Base-by-base conservation (phyloP, 163 green algal genomes). In the Scenedesmus sp. region DNA sequence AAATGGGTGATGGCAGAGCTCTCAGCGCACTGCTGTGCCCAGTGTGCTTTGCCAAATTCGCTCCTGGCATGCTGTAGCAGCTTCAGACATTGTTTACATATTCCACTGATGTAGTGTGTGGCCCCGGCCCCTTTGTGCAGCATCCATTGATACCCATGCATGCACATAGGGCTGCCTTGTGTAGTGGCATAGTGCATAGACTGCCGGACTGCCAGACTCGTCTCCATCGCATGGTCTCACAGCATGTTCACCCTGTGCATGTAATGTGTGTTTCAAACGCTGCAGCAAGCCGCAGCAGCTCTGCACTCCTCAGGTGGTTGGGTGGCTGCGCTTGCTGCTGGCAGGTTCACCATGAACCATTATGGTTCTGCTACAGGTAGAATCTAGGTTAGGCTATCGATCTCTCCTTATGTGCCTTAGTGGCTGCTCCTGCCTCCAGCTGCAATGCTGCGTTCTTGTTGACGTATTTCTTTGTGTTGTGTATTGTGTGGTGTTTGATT, bases 81-180 rank as follows among this genome's bases (percentile, higher is more conserved):
- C 72, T 13, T 49, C 12, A 81, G 49, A 49, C n/a, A 15, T 33
- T 81, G 46, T 0, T n/a, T 81, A 44, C 35, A 35, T 81, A 76
- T 76, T 76, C 26, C 65, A 76, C 65, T 76, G 65, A 40, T n/a
- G 20, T 76, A 61, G 42, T 68, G 80, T 42, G 20, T 61, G 43
- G 22, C 15, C 33, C 12, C 5, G 5, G 35, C 20, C 16, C 33
- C 35, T n/a, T 81, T 49, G 35, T 81, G 72, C 72, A 81, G 72
- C 72, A 44, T 46, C 72, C 35, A 81, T 30, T 81, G 72, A 81
- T 49, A 49, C 35, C 72, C 15, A 16, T 81, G 72, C 72, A 7
- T 81, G 72, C 72, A 81, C 72, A 81, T 81, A 81, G 72, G 72
- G 72, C 33, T 81, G 72, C 2, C 20, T 85, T 86, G 33, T 61